Percentiles rank a stretch among this genome's conserved stretches.
Evolutionary conservation across 208 protist genomes (phyloP).

Genomic region (Endotrypanum monterogeii): DNA sequence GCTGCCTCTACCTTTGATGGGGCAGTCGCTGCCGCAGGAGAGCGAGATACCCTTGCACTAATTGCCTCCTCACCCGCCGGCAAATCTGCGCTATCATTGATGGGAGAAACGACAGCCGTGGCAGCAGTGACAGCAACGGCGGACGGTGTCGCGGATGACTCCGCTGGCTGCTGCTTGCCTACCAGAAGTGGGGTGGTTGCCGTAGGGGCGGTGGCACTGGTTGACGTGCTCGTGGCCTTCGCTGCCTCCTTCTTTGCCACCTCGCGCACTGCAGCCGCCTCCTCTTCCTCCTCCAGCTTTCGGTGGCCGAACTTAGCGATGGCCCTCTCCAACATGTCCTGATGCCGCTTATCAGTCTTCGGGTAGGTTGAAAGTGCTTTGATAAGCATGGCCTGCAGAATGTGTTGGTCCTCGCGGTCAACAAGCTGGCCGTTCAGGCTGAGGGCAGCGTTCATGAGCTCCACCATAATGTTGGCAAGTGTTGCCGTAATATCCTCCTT

Average conservation of each 20-base stretch:
- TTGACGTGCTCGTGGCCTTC: not conserved
- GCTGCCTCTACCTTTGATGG: not conserved
- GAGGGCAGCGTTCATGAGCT: constrained; percentile 88
- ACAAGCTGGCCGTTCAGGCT: constrained; percentile 88
- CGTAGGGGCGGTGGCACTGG: constrained; percentile 3
- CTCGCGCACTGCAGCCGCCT: constrained; percentile 23
- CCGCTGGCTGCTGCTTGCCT: not conserved
- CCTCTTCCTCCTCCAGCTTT: constrained; percentile 44
- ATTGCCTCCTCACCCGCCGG: not conserved
- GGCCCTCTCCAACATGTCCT: constrained; percentile 85
- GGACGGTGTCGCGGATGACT: not conserved
- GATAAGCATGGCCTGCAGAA: constrained; percentile 80
- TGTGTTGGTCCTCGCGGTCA: constrained; percentile 85
- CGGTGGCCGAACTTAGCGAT: constrained; percentile 76
- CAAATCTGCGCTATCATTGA: not conserved
- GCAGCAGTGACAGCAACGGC: not conserved
- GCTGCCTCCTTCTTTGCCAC: constrained; percentile 20
- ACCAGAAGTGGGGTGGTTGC: not conserved
- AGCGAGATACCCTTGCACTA: not conserved
- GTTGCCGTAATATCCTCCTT: constrained; percentile 77
- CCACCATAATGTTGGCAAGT: constrained; percentile 79
- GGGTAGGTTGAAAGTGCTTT: constrained; percentile 69
- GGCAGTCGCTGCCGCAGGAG: not conserved
- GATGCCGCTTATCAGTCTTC: constrained; percentile 77
- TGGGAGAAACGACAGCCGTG: not conserved